phyloP scores from a whole-genome alignment of 148 eudicot species.

The Suaeda aralocaspica region DNA sequence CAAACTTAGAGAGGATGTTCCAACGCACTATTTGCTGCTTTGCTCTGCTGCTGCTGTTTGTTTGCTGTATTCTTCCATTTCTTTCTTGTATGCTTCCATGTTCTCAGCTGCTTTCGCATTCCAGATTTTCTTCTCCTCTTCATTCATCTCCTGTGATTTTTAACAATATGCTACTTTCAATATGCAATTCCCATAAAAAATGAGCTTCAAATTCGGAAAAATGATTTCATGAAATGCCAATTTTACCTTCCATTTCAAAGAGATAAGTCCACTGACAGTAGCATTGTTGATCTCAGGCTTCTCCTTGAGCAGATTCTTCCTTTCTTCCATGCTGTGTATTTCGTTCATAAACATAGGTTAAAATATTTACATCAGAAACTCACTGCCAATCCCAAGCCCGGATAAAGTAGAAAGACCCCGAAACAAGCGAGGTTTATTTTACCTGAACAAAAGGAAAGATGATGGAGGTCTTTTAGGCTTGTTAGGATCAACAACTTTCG shows the following conservation, averaged over 20 bases:
- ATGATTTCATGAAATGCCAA: too few species aligned
- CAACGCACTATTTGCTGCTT: background rate
- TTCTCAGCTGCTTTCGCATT: constrained; percentile 67
- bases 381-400: background rate
- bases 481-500: constrained; percentile 68
- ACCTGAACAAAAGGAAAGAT: constrained; percentile 77
- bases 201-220: too few species aligned
- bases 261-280: constrained; percentile 59
- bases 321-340: constrained; percentile 77
- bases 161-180: background rate
- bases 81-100: constrained; percentile 83
- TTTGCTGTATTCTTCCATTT: constrained; percentile 71
- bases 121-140: constrained; percentile 69
- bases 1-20: background rate
- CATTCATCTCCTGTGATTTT: constrained; percentile 52
- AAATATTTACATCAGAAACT: background rate
- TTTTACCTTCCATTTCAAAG: constrained; percentile 87
- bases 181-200: background rate
- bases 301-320: constrained; percentile 65
- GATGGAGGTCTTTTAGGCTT: constrained; percentile 89
- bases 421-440: background rate
- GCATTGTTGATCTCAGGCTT: constrained; percentile 60
- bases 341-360: background rate
- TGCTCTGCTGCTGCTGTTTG: constrained; percentile 17
- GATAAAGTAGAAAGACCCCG: background rate